Percentiles rank a stretch among this genome's conserved stretches.
Conservation (phyloP, 345 rosid species). For the Eucalyptus coolabah region DNA sequence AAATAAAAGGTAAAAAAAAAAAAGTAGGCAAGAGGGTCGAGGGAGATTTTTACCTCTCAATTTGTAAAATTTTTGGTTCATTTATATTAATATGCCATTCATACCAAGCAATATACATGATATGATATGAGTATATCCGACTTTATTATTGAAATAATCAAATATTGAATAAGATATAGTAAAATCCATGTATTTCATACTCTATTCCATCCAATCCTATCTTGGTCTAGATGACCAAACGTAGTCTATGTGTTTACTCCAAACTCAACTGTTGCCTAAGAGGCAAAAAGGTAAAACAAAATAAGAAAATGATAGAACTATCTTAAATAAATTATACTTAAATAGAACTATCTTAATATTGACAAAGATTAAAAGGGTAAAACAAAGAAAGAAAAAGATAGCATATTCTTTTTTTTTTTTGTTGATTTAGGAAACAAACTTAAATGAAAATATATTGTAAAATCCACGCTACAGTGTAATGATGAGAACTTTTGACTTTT, state of each 20-base stretch:
- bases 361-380: neutral
- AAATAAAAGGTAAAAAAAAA: no score
- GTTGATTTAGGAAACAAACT: neutral
- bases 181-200: no score
- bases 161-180: no score
- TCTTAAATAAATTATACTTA: neutral
- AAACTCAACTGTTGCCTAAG: neutral
- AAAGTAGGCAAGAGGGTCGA: no score
- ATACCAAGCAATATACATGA: no score
- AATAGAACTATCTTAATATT: neutral
- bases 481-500: neutral
- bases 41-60: accelerated
- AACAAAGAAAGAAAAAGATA: neutral
- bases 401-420: neutral
- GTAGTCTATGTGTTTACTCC: neutral
- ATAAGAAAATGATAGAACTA: neutral
- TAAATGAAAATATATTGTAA: neutral
- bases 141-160: no score
- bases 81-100: no score
- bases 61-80: no score
- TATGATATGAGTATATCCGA: accelerated
- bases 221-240: accelerated
- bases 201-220: accelerated
- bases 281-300: neutral
- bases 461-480: neutral